Percentiles rank a stretch among this genome's conserved stretches.
Evolutionary conservation across 345 rosid genomes (phyloP).

Genomic region (Psidium guajava): DNA sequence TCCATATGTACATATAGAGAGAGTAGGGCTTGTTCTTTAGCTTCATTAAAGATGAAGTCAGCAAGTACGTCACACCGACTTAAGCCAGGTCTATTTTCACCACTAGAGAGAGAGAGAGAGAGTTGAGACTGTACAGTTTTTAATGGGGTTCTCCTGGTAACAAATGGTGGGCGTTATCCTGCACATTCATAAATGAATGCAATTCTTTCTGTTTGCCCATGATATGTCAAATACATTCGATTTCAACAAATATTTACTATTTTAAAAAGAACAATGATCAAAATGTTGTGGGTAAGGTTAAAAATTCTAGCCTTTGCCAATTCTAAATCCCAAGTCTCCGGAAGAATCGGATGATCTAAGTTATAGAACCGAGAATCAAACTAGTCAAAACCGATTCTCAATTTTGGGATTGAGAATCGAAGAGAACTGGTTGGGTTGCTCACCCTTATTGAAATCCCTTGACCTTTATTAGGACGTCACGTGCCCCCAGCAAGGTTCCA

Average conservation of each 20-base stretch:
- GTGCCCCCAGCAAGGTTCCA: not conserved
- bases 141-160: not conserved
- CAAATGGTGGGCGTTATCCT: not conserved
- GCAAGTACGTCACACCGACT: not conserved
- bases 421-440: not conserved
- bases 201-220: not conserved
- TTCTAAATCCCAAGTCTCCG: not conserved
- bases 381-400: not conserved
- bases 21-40: not conserved
- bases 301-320: not conserved
- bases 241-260: not conserved
- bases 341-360: fast-evolving
- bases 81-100: not conserved
- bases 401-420: fast-evolving
- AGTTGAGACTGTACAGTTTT: not conserved
- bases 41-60: not conserved
- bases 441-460: not conserved
- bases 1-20: not conserved
- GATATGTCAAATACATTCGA: not conserved
- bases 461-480: not conserved
- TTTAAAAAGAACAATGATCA: not conserved
- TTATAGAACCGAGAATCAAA: not conserved
- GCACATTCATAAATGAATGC: not conserved
- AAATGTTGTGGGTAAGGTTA: not conserved
- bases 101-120: not conserved